These are phyloP conservation scores for Striga asiatica DNA, from an alignment of 257 asterid genomes.

Conservation along the genomic window DNA sequence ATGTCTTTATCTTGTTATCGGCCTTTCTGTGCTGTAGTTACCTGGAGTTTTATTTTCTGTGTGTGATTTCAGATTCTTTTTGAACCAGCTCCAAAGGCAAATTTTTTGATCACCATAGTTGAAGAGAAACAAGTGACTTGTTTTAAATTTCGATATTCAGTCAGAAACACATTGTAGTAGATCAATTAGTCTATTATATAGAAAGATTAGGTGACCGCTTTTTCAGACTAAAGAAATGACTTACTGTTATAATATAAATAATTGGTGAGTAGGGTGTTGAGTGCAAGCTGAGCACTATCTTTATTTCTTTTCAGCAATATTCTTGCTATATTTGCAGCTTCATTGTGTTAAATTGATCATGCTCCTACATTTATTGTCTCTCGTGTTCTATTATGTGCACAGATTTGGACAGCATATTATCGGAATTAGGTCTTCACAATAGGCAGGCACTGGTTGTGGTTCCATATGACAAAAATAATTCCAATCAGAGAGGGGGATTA, in stretches of 20 bases:
- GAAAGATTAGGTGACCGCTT: not conserved
- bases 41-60: not conserved
- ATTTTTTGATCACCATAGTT: not conserved
- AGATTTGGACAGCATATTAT: constrained; percentile 56
- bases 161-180: not conserved
- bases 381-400: constrained; percentile 12
- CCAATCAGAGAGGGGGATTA: constrained; percentile 28
- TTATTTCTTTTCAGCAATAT: not conserved
- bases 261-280: constrained; percentile 2
- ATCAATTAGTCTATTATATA: not conserved
- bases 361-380: constrained; percentile 4
- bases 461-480: constrained; percentile 20
- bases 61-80: constrained; percentile 2
- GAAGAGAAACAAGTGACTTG: constrained; percentile 10
- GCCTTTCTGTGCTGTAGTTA: not conserved
- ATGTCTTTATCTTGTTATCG: not conserved
- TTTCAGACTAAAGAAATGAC: no score
- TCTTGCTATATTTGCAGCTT: not conserved
- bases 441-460: constrained; percentile 81
- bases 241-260: no score
- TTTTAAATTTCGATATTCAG: no score
- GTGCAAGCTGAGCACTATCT: not conserved
- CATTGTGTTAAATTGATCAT: not conserved
- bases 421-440: constrained; percentile 58
- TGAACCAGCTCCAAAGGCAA: not conserved